Evolutionary conservation across 257 asterid genomes (phyloP).

Genomic region (Lithospermum erythrorhizon): DNA sequence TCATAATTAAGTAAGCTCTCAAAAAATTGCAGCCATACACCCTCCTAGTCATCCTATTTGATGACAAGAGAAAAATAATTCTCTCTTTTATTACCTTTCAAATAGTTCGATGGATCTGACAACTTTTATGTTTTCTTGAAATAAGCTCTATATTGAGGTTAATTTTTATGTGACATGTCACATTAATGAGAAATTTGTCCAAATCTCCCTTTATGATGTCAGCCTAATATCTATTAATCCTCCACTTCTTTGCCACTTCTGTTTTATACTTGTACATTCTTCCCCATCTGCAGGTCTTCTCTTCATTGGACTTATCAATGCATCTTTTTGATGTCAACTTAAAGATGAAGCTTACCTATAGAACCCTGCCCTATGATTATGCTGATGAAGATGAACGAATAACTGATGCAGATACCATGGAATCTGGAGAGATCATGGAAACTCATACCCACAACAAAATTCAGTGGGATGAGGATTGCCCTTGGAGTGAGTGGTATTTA

Average conservation of each 20-base stretch:
- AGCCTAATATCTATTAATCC: background rate
- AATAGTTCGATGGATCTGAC: background rate
- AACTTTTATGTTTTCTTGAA: no score
- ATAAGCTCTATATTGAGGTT: background rate
- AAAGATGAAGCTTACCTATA: slow-evolving; percentile 79
- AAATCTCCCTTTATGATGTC: background rate
- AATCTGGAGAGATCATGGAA: slow-evolving; percentile 39
- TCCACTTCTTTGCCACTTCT: background rate
- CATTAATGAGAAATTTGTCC: background rate
- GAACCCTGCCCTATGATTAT: slow-evolving; percentile 52
- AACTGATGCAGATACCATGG: slow-evolving; percentile 33
- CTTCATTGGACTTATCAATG: slow-evolving; percentile 74
- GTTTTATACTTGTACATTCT: background rate
- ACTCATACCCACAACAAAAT: slow-evolving; percentile 31
- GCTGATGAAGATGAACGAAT: slow-evolving; percentile 50
- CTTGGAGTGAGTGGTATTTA: slow-evolving; percentile 97
- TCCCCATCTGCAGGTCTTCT: slow-evolving; percentile 48
- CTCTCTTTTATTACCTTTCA: no score
- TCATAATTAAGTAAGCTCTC: no score
- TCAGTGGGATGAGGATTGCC: slow-evolving; percentile 82
- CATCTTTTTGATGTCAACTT: slow-evolving; percentile 65
- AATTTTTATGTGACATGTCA: background rate
- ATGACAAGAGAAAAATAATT: background rate
- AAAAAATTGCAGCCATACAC: no score
- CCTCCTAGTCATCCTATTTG: background rate